Conservation (phyloP, 768 basidiomycete genomes). For the Plicaturopsis crispa region DNA sequence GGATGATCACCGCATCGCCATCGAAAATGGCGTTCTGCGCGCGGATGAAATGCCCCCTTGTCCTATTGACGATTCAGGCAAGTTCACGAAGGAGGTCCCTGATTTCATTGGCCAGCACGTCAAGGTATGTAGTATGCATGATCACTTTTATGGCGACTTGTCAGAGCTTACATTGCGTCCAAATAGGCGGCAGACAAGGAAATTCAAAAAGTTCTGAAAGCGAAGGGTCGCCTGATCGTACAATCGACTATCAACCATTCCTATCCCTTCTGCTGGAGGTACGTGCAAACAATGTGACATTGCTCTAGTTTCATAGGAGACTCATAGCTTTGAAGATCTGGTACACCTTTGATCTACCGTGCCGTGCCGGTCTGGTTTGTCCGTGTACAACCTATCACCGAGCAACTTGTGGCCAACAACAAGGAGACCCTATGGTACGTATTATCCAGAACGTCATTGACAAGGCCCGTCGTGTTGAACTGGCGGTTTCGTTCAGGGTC, state of each 20-base stretch:
- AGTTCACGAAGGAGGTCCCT: conserved; percentile 82
- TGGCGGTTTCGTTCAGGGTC: conserved; percentile 47
- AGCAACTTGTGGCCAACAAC: conserved; percentile 87
- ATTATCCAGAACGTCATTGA: too few species aligned
- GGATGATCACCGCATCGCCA: conserved; percentile 92
- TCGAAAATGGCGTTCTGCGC: conserved; percentile 75
- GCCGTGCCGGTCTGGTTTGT: conserved; percentile 97
- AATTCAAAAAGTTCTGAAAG: conserved; percentile 86
- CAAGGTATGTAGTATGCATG: conserved; percentile 51
- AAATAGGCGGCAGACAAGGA: conserved; percentile 86
- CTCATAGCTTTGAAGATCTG: conserved; percentile 52
- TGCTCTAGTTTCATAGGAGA: neutral
- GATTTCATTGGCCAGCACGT: conserved; percentile 87
- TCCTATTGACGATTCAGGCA: conserved; percentile 85
- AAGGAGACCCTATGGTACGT: conserved; percentile 88
- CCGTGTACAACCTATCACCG: conserved; percentile 75
- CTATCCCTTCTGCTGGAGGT: conserved; percentile 99
- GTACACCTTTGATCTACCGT: conserved; percentile 92
- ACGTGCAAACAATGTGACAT: conserved; percentile 4
- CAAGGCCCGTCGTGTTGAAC: too few species aligned
- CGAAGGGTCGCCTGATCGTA: conserved; percentile 80
- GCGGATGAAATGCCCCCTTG: conserved; percentile 94
- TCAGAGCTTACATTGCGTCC: conserved; percentile 1
- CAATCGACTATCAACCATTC: conserved; percentile 83
- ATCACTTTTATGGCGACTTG: neutral